Evolutionary conservation across 2,329 filamentous ascomycete genomes (phyloP), one percentile per base, ranked within the genome.

Genomic region (Claviceps cyperi): DNA sequence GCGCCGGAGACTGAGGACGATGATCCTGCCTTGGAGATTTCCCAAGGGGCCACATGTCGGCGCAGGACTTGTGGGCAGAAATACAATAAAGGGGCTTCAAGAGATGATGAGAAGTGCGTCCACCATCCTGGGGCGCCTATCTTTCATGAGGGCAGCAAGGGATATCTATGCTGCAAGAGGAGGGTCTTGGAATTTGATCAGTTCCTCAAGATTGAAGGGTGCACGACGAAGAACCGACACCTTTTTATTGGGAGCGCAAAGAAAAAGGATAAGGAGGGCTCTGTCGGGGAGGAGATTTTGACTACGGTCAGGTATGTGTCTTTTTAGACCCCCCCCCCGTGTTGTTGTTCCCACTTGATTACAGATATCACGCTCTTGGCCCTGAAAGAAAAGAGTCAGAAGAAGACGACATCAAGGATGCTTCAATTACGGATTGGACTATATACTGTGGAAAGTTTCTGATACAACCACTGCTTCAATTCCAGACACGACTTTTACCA

Each of bases 111-210:
- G 71, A 74, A 79, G 53, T 98, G 92, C 64, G 75, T 86, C 45
- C 83, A 94, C 62, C 92, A 98, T 67, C 90, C 92, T 0, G 92
- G 92, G 4, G 80, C 77, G 21, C 87, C 92, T 22, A 83, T 98
- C 57, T 98, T 98, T 70, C 92, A 98, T 66, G 92, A 98, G 71
- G 92, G 92, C 37, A 94, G 87, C 70, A 98, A 98, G 72, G 92
- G 92, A 1, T 98, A 92, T 76, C 89, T 82, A 52, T 98, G 92
- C 73, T 98, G 92, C 71, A 97, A 97, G 77, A 76, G 88, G 59
- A 78, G 89, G 38, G 92, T 98, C 51, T 71, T 98, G 52, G 92
- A 98, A 64, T 98, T 98, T 66, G 90, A 98, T 65, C 84, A 97
- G 67, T 98, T 98, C 69, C 82, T 98, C 82, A 92, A 86, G 68